Evolutionary conservation across 2,329 filamentous ascomycete genomes (phyloP).

Genomic region (Fusarium kyushuense): DNA sequence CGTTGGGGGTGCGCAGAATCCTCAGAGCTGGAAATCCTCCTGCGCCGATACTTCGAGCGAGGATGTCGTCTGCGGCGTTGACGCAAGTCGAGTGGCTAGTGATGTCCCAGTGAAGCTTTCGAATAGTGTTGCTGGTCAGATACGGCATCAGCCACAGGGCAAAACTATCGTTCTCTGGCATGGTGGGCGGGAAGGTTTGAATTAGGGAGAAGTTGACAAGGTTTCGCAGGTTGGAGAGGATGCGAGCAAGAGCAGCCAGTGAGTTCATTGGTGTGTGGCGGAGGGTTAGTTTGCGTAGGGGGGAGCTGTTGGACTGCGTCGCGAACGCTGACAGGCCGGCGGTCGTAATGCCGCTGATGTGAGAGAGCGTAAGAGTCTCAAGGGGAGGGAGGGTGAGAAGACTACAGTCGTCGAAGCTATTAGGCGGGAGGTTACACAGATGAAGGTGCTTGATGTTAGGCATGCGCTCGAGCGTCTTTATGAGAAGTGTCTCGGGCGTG

Average conservation of each 20-base stretch:
- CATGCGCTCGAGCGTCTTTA: conserved; percentile 62
- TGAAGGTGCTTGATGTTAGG: conserved; percentile 69
- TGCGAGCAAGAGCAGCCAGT: conserved; percentile 68
- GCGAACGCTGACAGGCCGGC: conserved; percentile 69
- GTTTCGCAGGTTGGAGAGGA: conserved; percentile 66
- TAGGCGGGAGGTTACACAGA: conserved; percentile 66
- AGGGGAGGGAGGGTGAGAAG: conserved; percentile 68
- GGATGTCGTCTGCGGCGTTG: conserved; percentile 68
- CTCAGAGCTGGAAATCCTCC: conserved; percentile 72
- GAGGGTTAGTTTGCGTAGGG: conserved; percentile 64
- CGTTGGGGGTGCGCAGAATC: conserved; percentile 72
- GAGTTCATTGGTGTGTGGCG: conserved; percentile 68
- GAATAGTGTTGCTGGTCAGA: conserved; percentile 66
- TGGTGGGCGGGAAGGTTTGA: conserved; percentile 66
- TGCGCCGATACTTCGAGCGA: conserved; percentile 72
- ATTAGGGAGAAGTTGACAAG: conserved; percentile 66
- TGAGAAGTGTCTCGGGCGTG: conserved; percentile 64
- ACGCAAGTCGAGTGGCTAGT: conserved; percentile 60
- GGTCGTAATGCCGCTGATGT: conserved; percentile 67
- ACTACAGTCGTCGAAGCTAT: conserved; percentile 68
- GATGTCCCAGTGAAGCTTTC: conserved; percentile 74
- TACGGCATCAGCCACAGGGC: conserved; percentile 73
- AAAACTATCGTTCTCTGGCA: conserved; percentile 66
- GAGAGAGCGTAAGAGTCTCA: conserved; percentile 66
- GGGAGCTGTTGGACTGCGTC: conserved; percentile 59